Conservation (phyloP, 78 protist genomes). For the Dictyostelium firmibasis region DNA sequence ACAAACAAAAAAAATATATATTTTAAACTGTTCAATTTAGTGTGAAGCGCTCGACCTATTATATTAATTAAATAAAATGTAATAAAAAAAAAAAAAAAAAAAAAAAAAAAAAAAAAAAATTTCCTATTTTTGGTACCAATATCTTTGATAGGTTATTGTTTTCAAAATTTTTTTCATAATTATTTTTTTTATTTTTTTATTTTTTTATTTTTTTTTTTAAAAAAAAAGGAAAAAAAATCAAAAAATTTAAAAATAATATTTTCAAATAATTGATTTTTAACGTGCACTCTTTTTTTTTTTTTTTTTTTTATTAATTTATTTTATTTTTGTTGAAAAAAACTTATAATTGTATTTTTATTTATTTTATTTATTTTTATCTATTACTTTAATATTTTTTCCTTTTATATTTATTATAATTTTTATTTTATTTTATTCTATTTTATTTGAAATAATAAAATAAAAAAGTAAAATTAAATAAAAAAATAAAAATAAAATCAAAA, state of each 20-base stretch:
- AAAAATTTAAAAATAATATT: no score
- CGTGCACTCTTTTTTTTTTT: no score
- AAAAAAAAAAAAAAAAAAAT: background rate
- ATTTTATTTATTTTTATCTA: background rate
- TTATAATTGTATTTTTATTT: no score
- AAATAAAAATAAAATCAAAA: background rate
- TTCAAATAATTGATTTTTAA: no score
- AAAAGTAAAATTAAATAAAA: background rate
- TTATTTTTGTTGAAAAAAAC: no score
- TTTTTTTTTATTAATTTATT: no score
- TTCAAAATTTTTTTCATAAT: no score
- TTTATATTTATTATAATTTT: background rate
- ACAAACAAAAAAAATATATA: background rate
- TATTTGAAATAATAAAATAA: background rate
- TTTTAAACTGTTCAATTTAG: background rate
- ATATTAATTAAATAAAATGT: background rate
- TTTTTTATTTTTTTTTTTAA: no score
- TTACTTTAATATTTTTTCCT: background rate
- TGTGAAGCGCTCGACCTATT: background rate
- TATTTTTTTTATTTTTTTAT: no score
- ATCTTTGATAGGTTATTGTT: no score
- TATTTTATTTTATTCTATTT: background rate
- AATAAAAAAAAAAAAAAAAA: background rate
- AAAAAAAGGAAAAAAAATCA: no score
- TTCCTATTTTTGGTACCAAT: no score